Evolutionary conservation across 306 rosid species (phyloP).

Genomic region (Phaseolus lunatus): DNA sequence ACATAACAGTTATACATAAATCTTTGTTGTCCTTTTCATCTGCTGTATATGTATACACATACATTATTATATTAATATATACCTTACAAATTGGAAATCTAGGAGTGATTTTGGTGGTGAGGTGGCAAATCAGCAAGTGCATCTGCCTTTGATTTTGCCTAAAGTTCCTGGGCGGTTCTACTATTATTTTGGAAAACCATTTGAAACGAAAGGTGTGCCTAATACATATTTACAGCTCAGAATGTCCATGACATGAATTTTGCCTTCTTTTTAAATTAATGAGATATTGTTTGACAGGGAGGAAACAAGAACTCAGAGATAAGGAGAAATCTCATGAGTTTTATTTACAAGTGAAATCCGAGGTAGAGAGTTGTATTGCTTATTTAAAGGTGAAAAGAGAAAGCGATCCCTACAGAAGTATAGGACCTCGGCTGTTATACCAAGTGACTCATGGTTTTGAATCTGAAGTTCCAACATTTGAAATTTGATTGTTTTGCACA

Average conservation of each 20-base stretch:
- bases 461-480: conserved; percentile 80
- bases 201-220: conserved; percentile 77
- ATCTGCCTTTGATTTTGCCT: conserved; percentile 75
- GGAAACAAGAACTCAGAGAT: conserved; percentile 67
- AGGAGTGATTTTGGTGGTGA: conserved; percentile 70
- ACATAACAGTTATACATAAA: not conserved
- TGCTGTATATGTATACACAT: not conserved
- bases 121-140: conserved; percentile 74
- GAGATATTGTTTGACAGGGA: conserved; percentile 61
- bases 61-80: not conserved
- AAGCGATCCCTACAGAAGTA: conserved; percentile 73
- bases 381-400: conserved; percentile 78
- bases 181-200: conserved; percentile 82
- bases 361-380: conserved; percentile 73
- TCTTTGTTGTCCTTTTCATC: not conserved
- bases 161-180: conserved; percentile 89
- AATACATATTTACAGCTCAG: not conserved
- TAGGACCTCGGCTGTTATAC: conserved; percentile 65
- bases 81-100: conserved; percentile 29
- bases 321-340: conserved; percentile 62
- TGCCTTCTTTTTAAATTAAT: not conserved
- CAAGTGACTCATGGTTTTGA: conserved; percentile 63
- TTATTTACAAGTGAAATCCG: conserved; percentile 72
- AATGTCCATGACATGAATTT: not conserved
- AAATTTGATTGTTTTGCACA: conserved; percentile 54